Evolutionary conservation across 75 land plant genomes (phyloP), one percentile per base, ranked within the genome.

Genomic region (Cupressus sempervirens): DNA sequence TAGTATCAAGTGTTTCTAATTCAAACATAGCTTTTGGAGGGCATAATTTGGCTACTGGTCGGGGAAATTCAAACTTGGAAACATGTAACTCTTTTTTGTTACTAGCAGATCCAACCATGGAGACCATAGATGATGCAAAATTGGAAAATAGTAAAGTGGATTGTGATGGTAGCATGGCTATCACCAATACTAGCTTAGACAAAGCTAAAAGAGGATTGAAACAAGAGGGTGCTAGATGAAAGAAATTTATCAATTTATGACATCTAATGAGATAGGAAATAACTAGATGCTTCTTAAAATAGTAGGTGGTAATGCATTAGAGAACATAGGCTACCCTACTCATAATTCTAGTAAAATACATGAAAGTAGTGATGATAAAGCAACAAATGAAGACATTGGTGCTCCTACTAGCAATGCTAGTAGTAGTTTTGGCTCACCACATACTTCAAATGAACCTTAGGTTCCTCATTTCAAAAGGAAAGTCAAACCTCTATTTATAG

Each of bases 381-480:
- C 48, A 79, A 15, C 14, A 72, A 72, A 30, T 35, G 81, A 79
- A 26, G 81, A 79, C 41, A n/a, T n/a, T 45, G 81, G 32, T 26
- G 32, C 41, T 41, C 81, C 45, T n/a, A 30, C 45, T 26, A 45
- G 45, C 50, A 79, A 79, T 79, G 81, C 45, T 41, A 30, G 30
- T 4, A 79, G 14, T 45, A 79, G 1, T 12, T 26, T 45, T 45
- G 29, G 29, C 46, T 79, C 46, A 45, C 81, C 81, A n/a, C 41
- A 2, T 38, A 45, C 45, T 79, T 2, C 81, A 23, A 79, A 79
- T 26, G 81, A 79, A 50, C 48, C 52, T 41, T 83, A 76, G 84
- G 84, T 53, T 0, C 83, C 40, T 54, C 91, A 91, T 85, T 81
- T 91, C 84, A 85, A 80, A 72, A 86, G 88, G 89, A 90, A 88